A percentile compares a stretch with the other conserved stretches of the same genome.
phyloP scores from a whole-genome alignment of 768 basidiomycete species.

The Cystobasidium ongulense region DNA sequence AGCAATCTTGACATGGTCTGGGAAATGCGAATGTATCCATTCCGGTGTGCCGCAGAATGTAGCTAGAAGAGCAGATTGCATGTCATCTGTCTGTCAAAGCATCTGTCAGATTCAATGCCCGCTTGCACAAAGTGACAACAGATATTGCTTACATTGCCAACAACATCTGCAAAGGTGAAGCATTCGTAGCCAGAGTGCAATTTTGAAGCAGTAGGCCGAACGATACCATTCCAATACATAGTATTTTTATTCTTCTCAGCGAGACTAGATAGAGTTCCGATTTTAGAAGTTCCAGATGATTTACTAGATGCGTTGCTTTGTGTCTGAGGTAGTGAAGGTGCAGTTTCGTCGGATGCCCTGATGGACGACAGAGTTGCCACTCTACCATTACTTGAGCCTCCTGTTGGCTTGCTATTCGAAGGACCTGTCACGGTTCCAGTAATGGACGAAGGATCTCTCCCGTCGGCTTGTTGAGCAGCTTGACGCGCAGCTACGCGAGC shows the following conservation, averaged over 20 bases:
- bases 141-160: constrained; percentile 16
- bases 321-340: neutral
- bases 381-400: neutral
- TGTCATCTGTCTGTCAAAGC: neutral
- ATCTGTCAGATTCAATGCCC: neutral
- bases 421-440: neutral
- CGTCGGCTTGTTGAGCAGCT: neutral
- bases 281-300: neutral
- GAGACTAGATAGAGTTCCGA: neutral
- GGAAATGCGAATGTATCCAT: constrained; percentile 27
- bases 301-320: neutral
- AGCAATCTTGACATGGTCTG: constrained; percentile 13
- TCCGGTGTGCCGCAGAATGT: constrained; percentile 25
- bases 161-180: constrained; percentile 17
- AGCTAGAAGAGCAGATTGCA: constrained; percentile 22
- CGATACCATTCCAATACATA: constrained; percentile 16
- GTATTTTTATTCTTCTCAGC: neutral
- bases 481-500: constrained; percentile 14
- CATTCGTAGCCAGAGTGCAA: constrained; percentile 5
- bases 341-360: neutral
- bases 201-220: neutral
- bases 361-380: constrained; percentile 9
- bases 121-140: neutral
- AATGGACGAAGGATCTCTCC: neutral
- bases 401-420: neutral